These are phyloP conservation scores for Boletus speciosus DNA, from an alignment of 768 basidiomycete species.

Conservation along the genomic window DNA sequence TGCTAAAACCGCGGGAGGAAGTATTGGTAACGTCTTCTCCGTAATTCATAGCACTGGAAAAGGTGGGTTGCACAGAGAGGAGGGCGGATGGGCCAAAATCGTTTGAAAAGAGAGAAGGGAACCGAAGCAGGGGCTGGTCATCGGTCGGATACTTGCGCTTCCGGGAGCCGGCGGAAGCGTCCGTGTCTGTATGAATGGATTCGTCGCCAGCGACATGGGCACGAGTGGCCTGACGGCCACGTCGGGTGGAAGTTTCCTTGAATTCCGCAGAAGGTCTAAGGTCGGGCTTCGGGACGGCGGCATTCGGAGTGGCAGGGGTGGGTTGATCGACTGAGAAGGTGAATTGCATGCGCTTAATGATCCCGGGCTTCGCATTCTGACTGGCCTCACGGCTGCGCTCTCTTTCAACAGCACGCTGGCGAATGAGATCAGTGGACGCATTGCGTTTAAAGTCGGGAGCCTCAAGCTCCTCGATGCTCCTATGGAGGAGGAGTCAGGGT, in stretches of 20 bases:
- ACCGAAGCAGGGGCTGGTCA: constrained; percentile 48
- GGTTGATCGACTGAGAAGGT: constrained; percentile 83
- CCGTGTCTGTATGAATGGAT: constrained; percentile 15
- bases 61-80: constrained; percentile 63
- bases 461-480: constrained; percentile 81
- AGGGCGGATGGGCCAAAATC: constrained; percentile 79
- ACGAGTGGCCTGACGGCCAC: constrained; percentile 39
- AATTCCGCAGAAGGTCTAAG: constrained; percentile 64
- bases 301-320: constrained; percentile 40
- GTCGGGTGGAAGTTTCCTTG: constrained; percentile 44
- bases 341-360: constrained; percentile 86
- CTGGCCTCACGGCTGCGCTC: constrained; percentile 74
- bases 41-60: constrained; percentile 68
- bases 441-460: constrained; percentile 81
- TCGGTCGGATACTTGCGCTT: constrained; percentile 25
- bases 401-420: constrained; percentile 75
- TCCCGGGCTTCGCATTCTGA: constrained; percentile 60
- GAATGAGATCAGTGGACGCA: constrained; percentile 75
- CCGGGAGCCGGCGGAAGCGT: constrained; percentile 24
- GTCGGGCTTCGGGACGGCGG: constrained; percentile 58
- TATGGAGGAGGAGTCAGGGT: constrained; percentile 28
- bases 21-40: constrained; percentile 65
- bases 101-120: constrained; percentile 68
- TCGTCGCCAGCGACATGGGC: constrained; percentile 33
- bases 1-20: constrained; percentile 52